Base-by-base conservation (phyloP, 805 yeast genomes). In the Diddensiella santjacobensis region DNA sequence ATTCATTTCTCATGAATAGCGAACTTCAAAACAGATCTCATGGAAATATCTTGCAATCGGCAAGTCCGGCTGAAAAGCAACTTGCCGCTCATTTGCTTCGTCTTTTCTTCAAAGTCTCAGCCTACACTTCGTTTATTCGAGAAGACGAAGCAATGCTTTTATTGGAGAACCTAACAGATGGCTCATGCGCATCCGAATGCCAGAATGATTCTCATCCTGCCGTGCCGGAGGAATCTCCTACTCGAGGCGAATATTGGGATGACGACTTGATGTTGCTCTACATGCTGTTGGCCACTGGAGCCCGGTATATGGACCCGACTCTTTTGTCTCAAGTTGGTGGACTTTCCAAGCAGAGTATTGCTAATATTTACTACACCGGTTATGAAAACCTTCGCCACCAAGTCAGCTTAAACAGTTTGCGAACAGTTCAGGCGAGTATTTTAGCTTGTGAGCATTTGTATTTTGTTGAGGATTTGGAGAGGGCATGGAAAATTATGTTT, bases 401-500 rank as follows among this genome's bases (percentile, higher is more conserved):
- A 20, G 23, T 38, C 13, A 15, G 19, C n/a, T 15, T 15, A 38
- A 20, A 38, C 11, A 38, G 41, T 20, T 15, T 38, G 5, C 22
- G 41, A 18, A 38, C 41, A 8, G 19, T 38, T 38, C 41, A 38
- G 24, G 41, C 41, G 4, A 15, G 22, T 10, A 17, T 38, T 8
- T 38, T 38, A 20, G 41, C 41, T 10, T 15, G 15, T 10, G 41
- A 38, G 22, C 41, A 38, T 38, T 8, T 15, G 20, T 38, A 38
- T n/a, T 38, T 38, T 20, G 10, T 20, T 8, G 19, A 10, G 10
- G 41, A 38, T 15, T 15, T 38, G 8, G 41, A 38, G 19, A n/a
- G 20, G n/a, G 41, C 41, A 19, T 38, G 41, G 41, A 15, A 38
- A 19, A n/a, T 15, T n/a, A 38, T 38, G 41, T 38, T 38, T 38